Percentiles rank a stretch among this genome's conserved stretches.
Conservation (phyloP, 768 basidiomycete genomes). For the Amanita pallidorosea region DNA sequence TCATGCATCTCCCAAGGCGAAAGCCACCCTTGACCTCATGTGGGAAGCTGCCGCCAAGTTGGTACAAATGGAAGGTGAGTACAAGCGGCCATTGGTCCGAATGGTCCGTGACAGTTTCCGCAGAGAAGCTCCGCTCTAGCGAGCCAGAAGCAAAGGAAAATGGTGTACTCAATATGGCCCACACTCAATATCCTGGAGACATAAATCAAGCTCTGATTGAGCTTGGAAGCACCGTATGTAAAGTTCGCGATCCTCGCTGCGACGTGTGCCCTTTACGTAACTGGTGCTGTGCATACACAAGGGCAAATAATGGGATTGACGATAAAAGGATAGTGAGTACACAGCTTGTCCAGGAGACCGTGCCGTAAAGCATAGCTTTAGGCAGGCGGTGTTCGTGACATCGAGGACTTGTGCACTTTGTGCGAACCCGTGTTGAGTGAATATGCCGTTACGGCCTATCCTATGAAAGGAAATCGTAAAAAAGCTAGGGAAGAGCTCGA, state of each 20-base stretch:
- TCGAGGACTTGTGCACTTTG: constrained; percentile 66
- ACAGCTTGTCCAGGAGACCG: neutral
- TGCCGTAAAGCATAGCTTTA: neutral
- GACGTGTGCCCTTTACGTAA: constrained; percentile 55
- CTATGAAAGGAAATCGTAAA: constrained; percentile 79
- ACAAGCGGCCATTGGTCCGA: neutral
- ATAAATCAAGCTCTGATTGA: constrained; percentile 93
- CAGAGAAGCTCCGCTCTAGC: neutral
- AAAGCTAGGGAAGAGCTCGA: constrained; percentile 79
- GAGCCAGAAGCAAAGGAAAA: constrained; percentile 1
- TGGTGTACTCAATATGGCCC: neutral
- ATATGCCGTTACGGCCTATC: constrained; percentile 58
- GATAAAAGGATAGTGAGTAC: constrained; percentile 1
- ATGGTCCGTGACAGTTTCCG: neutral
- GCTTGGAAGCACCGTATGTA: constrained; percentile 89
- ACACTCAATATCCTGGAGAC: constrained; percentile 54
- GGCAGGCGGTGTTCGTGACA: constrained; percentile 30
- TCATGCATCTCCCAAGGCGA: constrained; percentile 73
- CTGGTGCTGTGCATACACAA: constrained; percentile 57
- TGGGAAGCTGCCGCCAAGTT: constrained; percentile 58
- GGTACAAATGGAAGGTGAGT: constrained; percentile 43
- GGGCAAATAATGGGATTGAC: constrained; percentile 3
- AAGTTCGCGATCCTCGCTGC: constrained; percentile 72
- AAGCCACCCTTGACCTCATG: constrained; percentile 66
- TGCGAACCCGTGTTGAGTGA: constrained; percentile 46